phyloP scores from a whole-genome alignment of 2,329 filamentous ascomycete genomes.

The Cryphonectria nitschkei region DNA sequence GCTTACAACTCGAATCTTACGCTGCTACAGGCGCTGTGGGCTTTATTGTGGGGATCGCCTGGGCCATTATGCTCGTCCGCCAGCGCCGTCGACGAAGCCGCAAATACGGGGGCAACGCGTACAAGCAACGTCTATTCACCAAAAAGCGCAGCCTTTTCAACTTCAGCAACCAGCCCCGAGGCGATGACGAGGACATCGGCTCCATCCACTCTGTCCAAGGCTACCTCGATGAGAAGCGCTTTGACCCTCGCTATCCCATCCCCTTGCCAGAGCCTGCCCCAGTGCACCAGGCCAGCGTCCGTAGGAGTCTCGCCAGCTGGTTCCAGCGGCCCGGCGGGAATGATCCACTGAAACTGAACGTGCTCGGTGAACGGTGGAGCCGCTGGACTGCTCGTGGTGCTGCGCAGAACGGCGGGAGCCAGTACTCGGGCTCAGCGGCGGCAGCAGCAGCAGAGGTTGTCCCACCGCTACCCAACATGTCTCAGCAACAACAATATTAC shows the following conservation, averaged over 20 bases:
- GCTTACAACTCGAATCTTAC: too few relatives aligned
- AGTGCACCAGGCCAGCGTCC: constrained; percentile 20
- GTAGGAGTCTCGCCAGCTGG: constrained; percentile 26
- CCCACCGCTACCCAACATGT: constrained; percentile 17
- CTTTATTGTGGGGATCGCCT: constrained; percentile 22
- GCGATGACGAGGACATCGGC: constrained; percentile 3
- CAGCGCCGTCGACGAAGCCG: constrained; percentile 17
- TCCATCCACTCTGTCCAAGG: constrained; percentile 2
- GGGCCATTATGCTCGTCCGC: constrained; percentile 17
- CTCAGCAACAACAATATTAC: constrained; percentile 3
- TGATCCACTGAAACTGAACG: constrained; percentile 24
- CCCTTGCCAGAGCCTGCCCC: constrained; percentile 15
- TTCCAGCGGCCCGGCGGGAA: constrained; percentile 20
- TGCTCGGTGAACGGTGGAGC: constrained; percentile 3
- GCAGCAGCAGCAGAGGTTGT: not conserved
- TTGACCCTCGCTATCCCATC: constrained; percentile 12
- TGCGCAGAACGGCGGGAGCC: not conserved
- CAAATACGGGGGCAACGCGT: not conserved
- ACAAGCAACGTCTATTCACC: constrained; percentile 1
- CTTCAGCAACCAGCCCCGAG: constrained; percentile 4
- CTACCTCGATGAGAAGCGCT: constrained; percentile 26
- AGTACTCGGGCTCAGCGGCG: not conserved
- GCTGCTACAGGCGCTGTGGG: constrained; percentile 13
- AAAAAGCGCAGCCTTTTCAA: constrained; percentile 5
- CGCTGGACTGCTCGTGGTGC: not conserved